Evolutionary conservation across 1,284 basidiomycete species (phyloP).

Genomic region (Puccinia triticina): DNA sequence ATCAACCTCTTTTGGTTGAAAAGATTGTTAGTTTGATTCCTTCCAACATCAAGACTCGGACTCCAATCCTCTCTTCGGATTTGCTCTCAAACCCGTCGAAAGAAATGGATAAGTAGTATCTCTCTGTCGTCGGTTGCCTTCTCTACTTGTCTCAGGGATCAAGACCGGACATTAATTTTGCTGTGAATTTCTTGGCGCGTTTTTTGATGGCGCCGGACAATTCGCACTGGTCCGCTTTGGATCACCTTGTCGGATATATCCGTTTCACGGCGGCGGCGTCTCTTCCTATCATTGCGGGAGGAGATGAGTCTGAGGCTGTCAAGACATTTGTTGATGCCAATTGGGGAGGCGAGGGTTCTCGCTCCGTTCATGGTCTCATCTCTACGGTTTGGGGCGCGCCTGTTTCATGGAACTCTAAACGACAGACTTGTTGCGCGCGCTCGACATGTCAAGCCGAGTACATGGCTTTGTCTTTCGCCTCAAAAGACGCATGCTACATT

Average conservation of each 20-base stretch:
- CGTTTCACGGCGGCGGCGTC: background rate
- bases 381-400: background rate
- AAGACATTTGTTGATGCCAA: slow-evolving; percentile 35
- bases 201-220: too few species aligned
- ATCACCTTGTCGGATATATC: slow-evolving; percentile 17
- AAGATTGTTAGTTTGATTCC: background rate
- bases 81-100: background rate
- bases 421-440: slow-evolving; percentile 4
- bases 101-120: background rate
- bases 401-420: slow-evolving; percentile 24
- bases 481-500: too few species aligned
- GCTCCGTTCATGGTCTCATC: too few species aligned
- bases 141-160: slow-evolving; percentile 10
- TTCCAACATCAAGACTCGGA: background rate
- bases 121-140: background rate
- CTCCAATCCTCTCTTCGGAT: background rate
- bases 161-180: slow-evolving; percentile 11
- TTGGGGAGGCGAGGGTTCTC: slow-evolving; percentile 38
- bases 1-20: background rate
- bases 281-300: background rate
- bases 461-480: slow-evolving; percentile 22
- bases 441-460: slow-evolving; percentile 40
- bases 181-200: slow-evolving; percentile 29
- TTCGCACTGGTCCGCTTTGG: slow-evolving; percentile 13
- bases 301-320: background rate